Percentiles rank a stretch among this genome's conserved stretches.
Conservation (phyloP, 495 filamentous ascomycete genomes). For the Tuber brumale region DNA sequence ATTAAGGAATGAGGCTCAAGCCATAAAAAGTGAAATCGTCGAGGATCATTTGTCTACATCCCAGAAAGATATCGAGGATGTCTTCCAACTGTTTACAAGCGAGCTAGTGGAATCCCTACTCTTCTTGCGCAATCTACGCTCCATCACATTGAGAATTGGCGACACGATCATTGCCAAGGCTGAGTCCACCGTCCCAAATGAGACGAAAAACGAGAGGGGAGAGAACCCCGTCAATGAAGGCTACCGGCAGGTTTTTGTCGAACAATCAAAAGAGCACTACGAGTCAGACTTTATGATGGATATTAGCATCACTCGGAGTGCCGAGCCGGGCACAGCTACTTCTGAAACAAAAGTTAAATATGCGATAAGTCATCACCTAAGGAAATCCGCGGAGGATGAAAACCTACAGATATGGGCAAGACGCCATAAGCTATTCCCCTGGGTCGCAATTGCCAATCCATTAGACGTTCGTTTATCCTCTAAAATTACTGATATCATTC, state of each 20-base stretch:
- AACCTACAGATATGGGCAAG: slow-evolving; percentile 42
- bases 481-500: neutral
- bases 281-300: slow-evolving; percentile 30
- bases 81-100: slow-evolving; percentile 40
- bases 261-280: slow-evolving; percentile 17
- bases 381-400: slow-evolving; percentile 14
- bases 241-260: slow-evolving; percentile 29
- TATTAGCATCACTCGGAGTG: slow-evolving; percentile 15
- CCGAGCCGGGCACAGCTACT: neutral
- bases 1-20: slow-evolving; percentile 42
- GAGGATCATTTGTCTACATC: slow-evolving; percentile 36
- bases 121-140: slow-evolving; percentile 44
- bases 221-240: slow-evolving; percentile 23
- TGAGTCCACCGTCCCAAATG: slow-evolving; percentile 23
- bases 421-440: slow-evolving; percentile 43
- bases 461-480: slow-evolving; percentile 27
- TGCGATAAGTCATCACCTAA: slow-evolving; percentile 29
- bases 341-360: slow-evolving; percentile 18
- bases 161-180: slow-evolving; percentile 34
- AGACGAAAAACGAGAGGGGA: neutral
- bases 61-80: slow-evolving; percentile 39
- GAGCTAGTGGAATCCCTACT: slow-evolving; percentile 44
- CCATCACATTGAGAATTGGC: slow-evolving; percentile 38
- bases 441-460: slow-evolving; percentile 45
- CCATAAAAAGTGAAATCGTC: slow-evolving; percentile 38